Evolutionary conservation across 164 flowering plant genomes (phyloP).

Genomic region (Berberis thunbergii): DNA sequence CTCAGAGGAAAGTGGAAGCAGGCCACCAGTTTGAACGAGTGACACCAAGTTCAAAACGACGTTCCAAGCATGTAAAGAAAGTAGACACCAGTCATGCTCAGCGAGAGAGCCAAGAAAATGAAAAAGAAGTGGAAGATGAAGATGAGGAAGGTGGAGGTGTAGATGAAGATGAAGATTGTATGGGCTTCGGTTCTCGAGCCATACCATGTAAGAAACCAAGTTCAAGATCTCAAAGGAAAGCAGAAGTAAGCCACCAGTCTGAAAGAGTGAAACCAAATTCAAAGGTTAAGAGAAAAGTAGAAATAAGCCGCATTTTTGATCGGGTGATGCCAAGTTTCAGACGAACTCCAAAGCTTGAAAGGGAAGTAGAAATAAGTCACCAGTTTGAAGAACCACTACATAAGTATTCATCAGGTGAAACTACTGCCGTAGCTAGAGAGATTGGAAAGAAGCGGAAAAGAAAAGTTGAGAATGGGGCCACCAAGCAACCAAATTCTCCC

Average conservation of each 20-base stretch:
- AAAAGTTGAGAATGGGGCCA: constrained; percentile 19
- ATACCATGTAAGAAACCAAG: constrained; percentile 10
- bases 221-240: constrained; percentile 27
- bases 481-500: constrained; percentile 28
- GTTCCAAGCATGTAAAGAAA: too few species aligned
- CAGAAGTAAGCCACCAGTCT: background rate
- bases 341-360: constrained; percentile 1
- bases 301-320: too few species aligned
- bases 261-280: too few species aligned
- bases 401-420: background rate
- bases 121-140: constrained; percentile 4
- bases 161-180: background rate
- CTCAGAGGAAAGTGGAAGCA: too few species aligned
- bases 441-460: constrained; percentile 42
- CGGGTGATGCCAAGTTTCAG: too few species aligned
- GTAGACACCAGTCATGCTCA: constrained; percentile 7
- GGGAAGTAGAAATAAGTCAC: background rate
- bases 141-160: constrained; percentile 15
- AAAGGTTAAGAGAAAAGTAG: too few species aligned
- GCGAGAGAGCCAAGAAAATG: constrained; percentile 28
- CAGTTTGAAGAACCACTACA: background rate
- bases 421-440: constrained; percentile 21
- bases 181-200: constrained; percentile 13
- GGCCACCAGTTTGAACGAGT: too few species aligned
- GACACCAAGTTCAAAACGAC: too few species aligned